These are phyloP conservation scores for Cladorrhinum sp. DNA, from an alignment of 2,329 filamentous ascomycete species.

Conservation along the genomic window DNA sequence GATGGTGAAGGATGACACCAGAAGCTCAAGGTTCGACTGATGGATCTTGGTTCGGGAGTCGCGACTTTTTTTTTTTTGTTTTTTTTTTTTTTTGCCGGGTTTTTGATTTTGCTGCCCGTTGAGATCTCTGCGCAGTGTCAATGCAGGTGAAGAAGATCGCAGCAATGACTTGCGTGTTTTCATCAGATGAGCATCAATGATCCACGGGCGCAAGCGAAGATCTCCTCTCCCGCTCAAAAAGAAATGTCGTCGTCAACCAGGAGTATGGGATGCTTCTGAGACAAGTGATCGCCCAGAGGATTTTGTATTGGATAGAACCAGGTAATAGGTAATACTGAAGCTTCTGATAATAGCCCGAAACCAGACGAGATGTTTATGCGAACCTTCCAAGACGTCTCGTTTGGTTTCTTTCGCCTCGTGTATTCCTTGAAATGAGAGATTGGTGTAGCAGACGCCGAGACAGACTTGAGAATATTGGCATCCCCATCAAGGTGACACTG, in stretches of 20 bases:
- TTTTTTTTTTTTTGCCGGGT: background rate
- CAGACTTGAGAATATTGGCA: background rate
- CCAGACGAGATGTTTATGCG: constrained; percentile 13
- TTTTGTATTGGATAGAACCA: background rate
- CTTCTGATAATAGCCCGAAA: constrained; percentile 10
- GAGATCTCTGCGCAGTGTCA: background rate
- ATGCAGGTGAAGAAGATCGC: background rate
- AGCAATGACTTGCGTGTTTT: constrained; percentile 10
- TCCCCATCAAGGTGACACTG: background rate
- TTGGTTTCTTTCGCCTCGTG: constrained; percentile 14
- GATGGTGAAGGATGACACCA: constrained; percentile 5
- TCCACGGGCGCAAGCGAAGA: constrained; percentile 10
- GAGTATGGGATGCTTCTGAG: constrained; percentile 18
- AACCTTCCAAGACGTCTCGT: constrained; percentile 10
- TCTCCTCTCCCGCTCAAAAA: constrained; percentile 1
- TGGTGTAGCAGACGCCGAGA: background rate
- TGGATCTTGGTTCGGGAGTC: background rate
- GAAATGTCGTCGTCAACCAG: constrained; percentile 10
- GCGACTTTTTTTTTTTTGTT: background rate
- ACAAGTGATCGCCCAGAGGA: constrained; percentile 19
- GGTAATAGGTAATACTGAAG: background rate
- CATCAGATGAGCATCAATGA: constrained; percentile 10
- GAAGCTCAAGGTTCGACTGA: background rate
- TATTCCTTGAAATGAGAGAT: background rate
- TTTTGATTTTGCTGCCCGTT: background rate